These are phyloP conservation scores for Globisporangium paroecandrum DNA, from an alignment of 352 stramenopile species.

Conservation along the genomic window DNA sequence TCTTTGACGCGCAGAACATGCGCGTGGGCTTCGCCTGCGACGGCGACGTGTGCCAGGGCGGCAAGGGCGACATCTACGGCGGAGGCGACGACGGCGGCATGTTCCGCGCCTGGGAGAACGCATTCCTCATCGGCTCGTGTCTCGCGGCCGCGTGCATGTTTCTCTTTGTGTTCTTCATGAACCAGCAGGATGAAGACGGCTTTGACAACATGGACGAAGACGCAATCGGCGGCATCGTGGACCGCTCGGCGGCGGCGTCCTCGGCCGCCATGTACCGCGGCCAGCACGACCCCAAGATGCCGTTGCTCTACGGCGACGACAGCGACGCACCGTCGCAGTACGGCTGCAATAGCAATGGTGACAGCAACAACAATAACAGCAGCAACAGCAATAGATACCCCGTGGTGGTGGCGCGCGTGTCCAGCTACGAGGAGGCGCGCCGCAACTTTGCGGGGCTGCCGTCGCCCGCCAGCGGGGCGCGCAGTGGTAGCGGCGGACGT, in stretches of 20 bases:
- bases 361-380: slow-evolving; percentile 10
- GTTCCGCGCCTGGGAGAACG: slow-evolving; percentile 57
- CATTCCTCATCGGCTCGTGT: slow-evolving; percentile 66
- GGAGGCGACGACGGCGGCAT: slow-evolving; percentile 36
- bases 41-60: slow-evolving; percentile 72
- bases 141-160: slow-evolving; percentile 74
- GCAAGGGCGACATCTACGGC: slow-evolving; percentile 61
- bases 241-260: slow-evolving; percentile 19
- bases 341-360: slow-evolving; percentile 15
- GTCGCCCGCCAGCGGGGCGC: slow-evolving; percentile 18
- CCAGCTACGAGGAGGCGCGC: slow-evolving; percentile 57
- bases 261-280: slow-evolving; percentile 3
- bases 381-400: slow-evolving; percentile 18
- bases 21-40: slow-evolving; percentile 86
- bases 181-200: slow-evolving; percentile 61
- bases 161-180: slow-evolving; percentile 78
- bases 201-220: slow-evolving; percentile 15
- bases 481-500: background rate
- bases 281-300: slow-evolving; percentile 57
- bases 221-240: slow-evolving; percentile 28
- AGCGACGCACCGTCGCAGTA: slow-evolving; percentile 22
- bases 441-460: slow-evolving; percentile 49
- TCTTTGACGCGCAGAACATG: slow-evolving; percentile 89
- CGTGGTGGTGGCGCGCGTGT: slow-evolving; percentile 23
- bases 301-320: slow-evolving; percentile 41